Percentiles rank a stretch among this genome's conserved stretches.
Evolutionary conservation across 176 grass and related monocot species (phyloP).

Genomic region (Neostapfia colusana): DNA sequence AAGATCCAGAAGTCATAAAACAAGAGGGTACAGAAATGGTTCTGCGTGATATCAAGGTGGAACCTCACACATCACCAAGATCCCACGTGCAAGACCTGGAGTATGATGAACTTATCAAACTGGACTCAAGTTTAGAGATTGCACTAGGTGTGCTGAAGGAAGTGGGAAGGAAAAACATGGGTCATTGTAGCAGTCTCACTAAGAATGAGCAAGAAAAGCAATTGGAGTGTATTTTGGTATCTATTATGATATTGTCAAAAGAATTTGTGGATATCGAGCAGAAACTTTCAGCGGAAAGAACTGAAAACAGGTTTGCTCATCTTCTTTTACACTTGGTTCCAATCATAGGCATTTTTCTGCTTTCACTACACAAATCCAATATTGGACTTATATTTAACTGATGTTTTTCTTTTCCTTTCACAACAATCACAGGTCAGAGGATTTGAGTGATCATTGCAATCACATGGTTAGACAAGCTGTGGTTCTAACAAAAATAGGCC

Average conservation of each 20-base stretch:
- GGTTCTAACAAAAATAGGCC: constrained; percentile 70
- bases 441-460: constrained; percentile 63
- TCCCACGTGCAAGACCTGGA: constrained; percentile 29
- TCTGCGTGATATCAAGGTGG: constrained; percentile 47
- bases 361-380: constrained; percentile 1
- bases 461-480: constrained; percentile 62
- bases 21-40: constrained; percentile 47
- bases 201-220: constrained; percentile 75
- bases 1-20: constrained; percentile 54
- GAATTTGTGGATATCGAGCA: constrained; percentile 62
- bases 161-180: constrained; percentile 32
- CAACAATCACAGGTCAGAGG: constrained; percentile 55
- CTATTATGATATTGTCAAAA: constrained; percentile 75
- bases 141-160: constrained; percentile 35
- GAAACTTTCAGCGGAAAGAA: constrained; percentile 48
- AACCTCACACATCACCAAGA: constrained; percentile 37
- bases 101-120: constrained; percentile 47
- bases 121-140: constrained; percentile 42
- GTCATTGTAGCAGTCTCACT: constrained; percentile 19
- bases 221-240: constrained; percentile 58
- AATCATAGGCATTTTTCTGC: background rate
- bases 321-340: constrained; percentile 12
- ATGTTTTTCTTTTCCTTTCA: background rate
- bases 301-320: constrained; percentile 53
- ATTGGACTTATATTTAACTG: background rate